Evolutionary conservation across 768 basidiomycete species (phyloP), one percentile per base, ranked within the genome.

Genomic region (Mycena crocata): DNA sequence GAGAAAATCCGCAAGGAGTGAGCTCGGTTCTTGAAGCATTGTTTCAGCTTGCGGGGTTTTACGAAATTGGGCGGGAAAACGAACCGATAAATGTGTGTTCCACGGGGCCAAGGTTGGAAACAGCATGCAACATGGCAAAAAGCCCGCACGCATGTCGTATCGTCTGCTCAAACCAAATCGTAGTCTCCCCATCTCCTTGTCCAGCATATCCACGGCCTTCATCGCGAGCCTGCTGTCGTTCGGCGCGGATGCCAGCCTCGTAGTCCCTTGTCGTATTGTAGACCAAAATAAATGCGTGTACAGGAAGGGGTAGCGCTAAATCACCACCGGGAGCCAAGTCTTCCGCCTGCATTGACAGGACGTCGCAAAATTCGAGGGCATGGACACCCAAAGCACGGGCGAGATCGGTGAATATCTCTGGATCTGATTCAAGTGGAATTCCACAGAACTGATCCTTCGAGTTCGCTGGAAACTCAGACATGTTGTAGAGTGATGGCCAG

Each of bases 351-450:
- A 72, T 48, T 19, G 55, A 61, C 34, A 62, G 46, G 42, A 70
- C 65, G 45, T 70, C 68, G 46, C 62, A 61, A 51, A 69, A 68
- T 42, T 67, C 49, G 39, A 72, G 68, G 13, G 58, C 59, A 17
- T n/a, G 57, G 56, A 59, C 62, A 17, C 71, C 71, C 8, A 72
- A 39, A 0, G 55, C 66, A 40, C 28, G 71, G 21, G 68, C 19
- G 19, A 72, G 42, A 23, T 69, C 66, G 44, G 68, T 70, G 59
- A 70, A 72, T 39, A 72, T 69, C 17, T 37, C 66, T 24, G 71
- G 71, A 35, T 72, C 68, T 0, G 71, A 72, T 51, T 72, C 71
- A 13, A 72, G 68, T 1, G 71, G 71, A 19, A 72, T 61, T 9
- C 61, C 61, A 35, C 52, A 50, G 58, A 63, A 70, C 5, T 48